Evolutionary conservation across 176 grass and related monocot genomes (phyloP).

Genomic region (Triticum urartu): DNA sequence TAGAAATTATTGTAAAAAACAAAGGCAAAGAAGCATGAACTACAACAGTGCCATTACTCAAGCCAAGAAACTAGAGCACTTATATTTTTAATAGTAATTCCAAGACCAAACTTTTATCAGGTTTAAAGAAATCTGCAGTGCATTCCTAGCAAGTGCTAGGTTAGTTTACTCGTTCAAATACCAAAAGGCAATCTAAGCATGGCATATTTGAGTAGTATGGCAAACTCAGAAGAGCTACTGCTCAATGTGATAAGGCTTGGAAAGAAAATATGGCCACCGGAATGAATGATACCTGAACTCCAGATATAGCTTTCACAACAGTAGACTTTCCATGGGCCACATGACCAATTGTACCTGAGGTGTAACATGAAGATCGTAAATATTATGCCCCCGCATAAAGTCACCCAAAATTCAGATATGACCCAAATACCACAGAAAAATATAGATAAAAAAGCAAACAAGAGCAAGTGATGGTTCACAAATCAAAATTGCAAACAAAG

Average conservation of each 20-base stretch:
- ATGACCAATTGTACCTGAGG: slow-evolving; percentile 30
- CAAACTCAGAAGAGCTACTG: not conserved
- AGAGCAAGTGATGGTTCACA: not conserved
- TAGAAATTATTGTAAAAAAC: not conserved
- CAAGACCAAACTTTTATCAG: not conserved
- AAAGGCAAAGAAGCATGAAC: slow-evolving; percentile 21
- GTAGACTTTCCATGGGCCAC: slow-evolving; percentile 48
- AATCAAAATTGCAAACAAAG: not conserved
- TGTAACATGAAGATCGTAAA: not conserved
- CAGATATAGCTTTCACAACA: slow-evolving; percentile 40
- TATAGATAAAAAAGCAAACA: not conserved
- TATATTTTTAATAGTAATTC: not conserved
- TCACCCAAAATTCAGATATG: not conserved
- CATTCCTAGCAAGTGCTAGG: not conserved
- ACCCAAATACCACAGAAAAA: not conserved
- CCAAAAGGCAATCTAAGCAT: not conserved
- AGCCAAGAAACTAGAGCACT: not conserved
- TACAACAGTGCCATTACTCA: not conserved
- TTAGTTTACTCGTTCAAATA: not conserved
- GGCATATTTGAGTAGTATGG: not conserved
- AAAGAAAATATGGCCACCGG: not conserved
- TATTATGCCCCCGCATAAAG: not conserved
- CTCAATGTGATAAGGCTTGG: not conserved
- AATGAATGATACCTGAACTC: slow-evolving; percentile 40
- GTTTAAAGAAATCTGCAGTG: not conserved